Percentiles rank a stretch among this genome's conserved stretches.
These are phyloP conservation scores for Ministeria vibrans DNA, from an alignment of 78 protist species.

Conservation along the genomic window DNA sequence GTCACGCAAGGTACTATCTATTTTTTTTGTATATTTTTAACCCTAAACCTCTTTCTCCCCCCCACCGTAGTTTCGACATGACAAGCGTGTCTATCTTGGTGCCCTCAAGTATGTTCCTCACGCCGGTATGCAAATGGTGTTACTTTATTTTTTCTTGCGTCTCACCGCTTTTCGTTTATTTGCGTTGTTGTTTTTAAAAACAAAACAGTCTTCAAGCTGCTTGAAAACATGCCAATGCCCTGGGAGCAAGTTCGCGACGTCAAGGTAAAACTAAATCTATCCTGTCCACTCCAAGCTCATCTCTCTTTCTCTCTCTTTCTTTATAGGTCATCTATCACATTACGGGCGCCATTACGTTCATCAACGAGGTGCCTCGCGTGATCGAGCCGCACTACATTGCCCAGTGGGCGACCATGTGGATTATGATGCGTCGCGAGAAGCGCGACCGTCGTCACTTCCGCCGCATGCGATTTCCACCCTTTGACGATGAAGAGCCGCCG, in stretches of 20 bases:
- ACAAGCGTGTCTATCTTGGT: constrained; percentile 97
- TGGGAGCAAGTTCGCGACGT: constrained; percentile 91
- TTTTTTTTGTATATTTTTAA: no score
- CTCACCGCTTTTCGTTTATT: background rate
- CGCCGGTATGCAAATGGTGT: background rate
- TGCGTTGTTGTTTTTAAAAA: background rate
- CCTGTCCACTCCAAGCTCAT: no score
- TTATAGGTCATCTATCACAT: constrained; percentile 95
- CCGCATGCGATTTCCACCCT: constrained; percentile 95
- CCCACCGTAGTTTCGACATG: constrained; percentile 90
- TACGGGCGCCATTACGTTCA: constrained; percentile 99
- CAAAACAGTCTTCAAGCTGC: constrained; percentile 87
- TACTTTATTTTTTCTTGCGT: background rate
- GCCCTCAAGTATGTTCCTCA: constrained; percentile 74
- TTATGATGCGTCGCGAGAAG: constrained; percentile 97
- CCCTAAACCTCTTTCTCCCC: no score
- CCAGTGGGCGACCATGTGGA: constrained; percentile 99
- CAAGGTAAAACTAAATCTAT: no score
- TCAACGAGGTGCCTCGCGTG: constrained; percentile 96
- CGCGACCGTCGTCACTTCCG: constrained; percentile 95
- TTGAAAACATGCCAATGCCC: constrained; percentile 99
- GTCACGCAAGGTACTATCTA: no score
- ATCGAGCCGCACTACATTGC: constrained; percentile 96
- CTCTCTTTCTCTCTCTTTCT: no score
- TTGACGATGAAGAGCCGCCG: constrained; percentile 98